Evolutionary conservation across 2,329 filamentous ascomycete genomes (phyloP).

Genomic region (Plectosphaerella plurivora): DNA sequence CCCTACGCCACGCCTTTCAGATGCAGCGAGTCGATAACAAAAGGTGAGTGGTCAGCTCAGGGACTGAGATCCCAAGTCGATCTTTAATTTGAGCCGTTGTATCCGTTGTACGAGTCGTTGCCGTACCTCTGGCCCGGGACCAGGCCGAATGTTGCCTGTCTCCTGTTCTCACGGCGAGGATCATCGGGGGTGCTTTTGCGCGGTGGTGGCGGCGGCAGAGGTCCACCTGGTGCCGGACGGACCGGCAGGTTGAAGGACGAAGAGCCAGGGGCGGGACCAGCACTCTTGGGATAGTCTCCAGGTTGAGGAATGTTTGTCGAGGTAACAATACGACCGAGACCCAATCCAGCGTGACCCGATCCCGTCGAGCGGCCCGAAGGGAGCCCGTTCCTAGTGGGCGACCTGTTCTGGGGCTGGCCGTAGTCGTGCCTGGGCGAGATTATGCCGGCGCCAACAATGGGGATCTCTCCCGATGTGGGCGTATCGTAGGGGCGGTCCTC

Average conservation of each 20-base stretch:
- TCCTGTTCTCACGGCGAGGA: constrained; percentile 43
- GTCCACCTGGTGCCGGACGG: constrained; percentile 53
- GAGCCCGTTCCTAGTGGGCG: constrained; percentile 46
- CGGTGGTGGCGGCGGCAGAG: constrained; percentile 56
- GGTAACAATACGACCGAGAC: constrained; percentile 41
- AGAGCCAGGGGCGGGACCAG: constrained; percentile 35
- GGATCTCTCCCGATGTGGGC: constrained; percentile 69
- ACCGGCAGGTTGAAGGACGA: constrained; percentile 60
- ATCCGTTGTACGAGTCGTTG: constrained; percentile 13
- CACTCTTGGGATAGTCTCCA: constrained; percentile 29
- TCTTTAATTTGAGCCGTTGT: not conserved
- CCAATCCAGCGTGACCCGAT: constrained; percentile 47
- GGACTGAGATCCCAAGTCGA: too few relatives aligned
- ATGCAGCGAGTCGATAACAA: not conserved
- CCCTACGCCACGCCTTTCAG: too few relatives aligned
- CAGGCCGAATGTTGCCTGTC: constrained; percentile 49
- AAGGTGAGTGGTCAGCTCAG: not conserved
- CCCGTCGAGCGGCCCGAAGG: constrained; percentile 37
- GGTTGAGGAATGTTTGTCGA: constrained; percentile 50
- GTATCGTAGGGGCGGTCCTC: constrained; percentile 48
- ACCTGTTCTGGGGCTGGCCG: constrained; percentile 40
- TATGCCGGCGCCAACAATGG: constrained; percentile 54
- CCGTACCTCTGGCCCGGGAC: constrained; percentile 29
- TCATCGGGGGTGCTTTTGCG: constrained; percentile 54
- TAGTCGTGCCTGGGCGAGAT: constrained; percentile 49